Conservation (phyloP, 371 early-diverging fungal species). For the Lichtheimia ramosa region DNA sequence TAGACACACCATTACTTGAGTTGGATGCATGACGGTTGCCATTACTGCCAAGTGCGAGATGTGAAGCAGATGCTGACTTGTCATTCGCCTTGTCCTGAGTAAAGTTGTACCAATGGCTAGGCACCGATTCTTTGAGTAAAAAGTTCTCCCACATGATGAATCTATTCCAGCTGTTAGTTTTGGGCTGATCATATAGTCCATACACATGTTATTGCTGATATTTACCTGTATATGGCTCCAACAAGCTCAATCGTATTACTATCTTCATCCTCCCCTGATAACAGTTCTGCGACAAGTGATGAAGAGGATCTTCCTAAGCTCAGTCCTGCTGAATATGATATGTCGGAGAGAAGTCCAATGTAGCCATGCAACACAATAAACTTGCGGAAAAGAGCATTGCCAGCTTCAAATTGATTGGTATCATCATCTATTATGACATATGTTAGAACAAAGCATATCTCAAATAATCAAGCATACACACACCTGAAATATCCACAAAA, state of each 20-base stretch:
- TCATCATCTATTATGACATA: slow-evolving; percentile 32
- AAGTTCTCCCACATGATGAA: slow-evolving; percentile 70
- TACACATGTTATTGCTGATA: not conserved
- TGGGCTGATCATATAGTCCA: not conserved
- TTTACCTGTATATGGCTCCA: slow-evolving; percentile 66
- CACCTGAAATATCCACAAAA: too few relatives aligned
- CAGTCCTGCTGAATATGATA: slow-evolving; percentile 66
- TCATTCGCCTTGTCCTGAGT: slow-evolving; percentile 25
- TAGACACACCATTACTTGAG: slow-evolving; percentile 14
- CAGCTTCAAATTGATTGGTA: slow-evolving; percentile 42
- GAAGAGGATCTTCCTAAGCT: slow-evolving; percentile 60
- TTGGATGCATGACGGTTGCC: slow-evolving; percentile 8
- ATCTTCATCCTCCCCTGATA: slow-evolving; percentile 42
- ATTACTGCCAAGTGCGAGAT: slow-evolving; percentile 33
- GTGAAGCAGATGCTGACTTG: slow-evolving; percentile 10
- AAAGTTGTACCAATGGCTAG: slow-evolving; percentile 66
- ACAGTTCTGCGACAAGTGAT: slow-evolving; percentile 63
- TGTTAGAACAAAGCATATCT: slow-evolving; percentile 16
- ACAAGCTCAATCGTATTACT: slow-evolving; percentile 56
- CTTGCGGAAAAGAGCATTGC: slow-evolving; percentile 56
- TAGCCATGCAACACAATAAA: slow-evolving; percentile 68
- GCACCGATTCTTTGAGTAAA: slow-evolving; percentile 59
- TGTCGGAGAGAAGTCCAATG: slow-evolving; percentile 71
- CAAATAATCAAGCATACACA: slow-evolving; percentile 45
- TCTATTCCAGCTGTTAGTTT: slow-evolving; percentile 20